Evolutionary conservation across 2,329 filamentous ascomycete genomes (phyloP), one percentile per base, ranked within the genome.

Genomic region (Phyllosticta ampelicida): DNA sequence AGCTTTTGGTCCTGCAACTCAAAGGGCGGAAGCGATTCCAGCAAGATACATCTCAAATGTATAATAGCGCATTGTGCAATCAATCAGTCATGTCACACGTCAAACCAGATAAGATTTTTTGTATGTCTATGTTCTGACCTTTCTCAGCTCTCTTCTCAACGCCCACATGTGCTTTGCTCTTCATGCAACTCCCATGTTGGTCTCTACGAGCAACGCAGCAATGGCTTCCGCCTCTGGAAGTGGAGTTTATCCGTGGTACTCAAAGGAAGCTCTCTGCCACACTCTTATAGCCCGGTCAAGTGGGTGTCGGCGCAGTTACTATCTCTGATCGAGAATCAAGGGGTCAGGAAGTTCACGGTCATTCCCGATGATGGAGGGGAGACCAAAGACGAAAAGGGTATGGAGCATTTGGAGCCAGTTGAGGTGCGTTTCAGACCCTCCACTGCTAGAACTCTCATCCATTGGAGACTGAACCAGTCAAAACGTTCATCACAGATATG

Each of bases 271-370:
- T 11, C 10, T 8, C n/a, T 6, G 19, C 62, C 51, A 1, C 58
- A 49, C 30, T 66, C 54, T n/a, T 71, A 64, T 60, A 62, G 58
- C 19, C 60, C 59, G 48, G 66, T 66, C 49, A 72, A 76, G 58
- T 80, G 71, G 73, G 73, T 84, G 26, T 75, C 78, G n/a, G 78
- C 79, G 5, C 78, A 80, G 57, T 70, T 86, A 3, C 72, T 85
- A 26, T 76, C 77, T 55, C 69, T 80, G 5, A 77, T 82, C 48
- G 80, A 84, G 21, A 77, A 77, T 59, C 75, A 78, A 62, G 81
- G 79, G 44, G 72, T 79, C 2, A 76, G 80, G 18, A 78, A 80
- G 63, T 83, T 85, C 68, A 60, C 56, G 9, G 51, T 54, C 8
- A 20, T n/a, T 21, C 13, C 49, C 20, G 55, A 57, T 10, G n/a